Evolutionary conservation across 108 stramenopile genomes (phyloP), one percentile per base, ranked within the genome.

Genomic region (Conticribra weissflogii): DNA sequence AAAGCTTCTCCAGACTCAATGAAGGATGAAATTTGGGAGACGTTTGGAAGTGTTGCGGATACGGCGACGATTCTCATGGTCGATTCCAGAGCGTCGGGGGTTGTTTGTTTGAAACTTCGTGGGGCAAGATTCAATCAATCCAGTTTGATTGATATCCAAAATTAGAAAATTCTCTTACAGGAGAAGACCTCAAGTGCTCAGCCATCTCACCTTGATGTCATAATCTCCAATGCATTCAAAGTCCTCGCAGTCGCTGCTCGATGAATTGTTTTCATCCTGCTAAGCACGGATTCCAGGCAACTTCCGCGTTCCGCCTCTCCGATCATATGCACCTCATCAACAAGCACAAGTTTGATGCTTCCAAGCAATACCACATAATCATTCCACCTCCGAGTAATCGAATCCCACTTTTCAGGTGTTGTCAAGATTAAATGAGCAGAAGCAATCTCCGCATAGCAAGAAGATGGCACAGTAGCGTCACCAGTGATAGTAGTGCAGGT

Each of bases 331-430:
- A 97, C 93, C 73, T 98, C 98, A 70, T 98, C 98, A 29, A 97
- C 46, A 50, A 98, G 56, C 12, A 97, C 52, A n/a, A 98, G 84
- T 66, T 93, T 93, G 50, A 98, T 88, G 12, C 89, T 81, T 0
- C 93, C 91, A 25, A 98, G 72, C 29, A 98, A 76, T 63, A 84
- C 94, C 3, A 96, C 84, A 53, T 96, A 88, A 41, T 97, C 95
- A 32, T 78, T 94, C 97, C 96, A 98, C 27, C 71, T 65, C n/a
- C 97, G 54, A 2, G 96, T 90, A n/a, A 97, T 86, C n/a, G 83
- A 81, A 83, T 98, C 97, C 90, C 88, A 96, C 48, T 97, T 98
- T 76, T 98, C 97, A 0, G 97, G 96, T n/a, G 97, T 98, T 0
- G 97, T 97, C 17, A 98, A 45, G 33, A 98, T 93, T 24, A 98